phyloP scores from a whole-genome alignment of 2,329 filamentous ascomycete species.

The Aspergillus ochraceoroseus region DNA sequence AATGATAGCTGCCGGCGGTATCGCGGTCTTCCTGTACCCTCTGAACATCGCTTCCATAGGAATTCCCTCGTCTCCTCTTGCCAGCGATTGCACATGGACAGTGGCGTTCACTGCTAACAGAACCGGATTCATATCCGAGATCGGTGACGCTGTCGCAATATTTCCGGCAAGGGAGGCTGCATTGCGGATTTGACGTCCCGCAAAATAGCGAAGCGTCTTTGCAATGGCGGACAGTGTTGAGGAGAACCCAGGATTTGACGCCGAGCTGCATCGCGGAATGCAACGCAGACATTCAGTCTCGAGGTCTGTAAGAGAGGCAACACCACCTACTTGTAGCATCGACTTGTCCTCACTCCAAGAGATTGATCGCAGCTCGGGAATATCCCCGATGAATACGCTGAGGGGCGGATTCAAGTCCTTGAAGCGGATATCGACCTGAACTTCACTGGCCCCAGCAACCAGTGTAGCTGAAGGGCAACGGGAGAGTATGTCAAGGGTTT shows the following conservation, averaged over 20 bases:
- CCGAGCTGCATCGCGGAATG: slow-evolving; percentile 53
- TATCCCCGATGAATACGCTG: slow-evolving; percentile 81
- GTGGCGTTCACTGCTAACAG: slow-evolving; percentile 73
- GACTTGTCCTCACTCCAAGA: slow-evolving; percentile 52
- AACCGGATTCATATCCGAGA: slow-evolving; percentile 82
- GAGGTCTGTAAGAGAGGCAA: slow-evolving; percentile 75
- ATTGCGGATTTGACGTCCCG: slow-evolving; percentile 79
- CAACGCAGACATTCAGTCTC: slow-evolving; percentile 66
- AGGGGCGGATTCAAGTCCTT: slow-evolving; percentile 77
- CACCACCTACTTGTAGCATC: slow-evolving; percentile 54
- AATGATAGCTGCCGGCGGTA: slow-evolving; percentile 70
- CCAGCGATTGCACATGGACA: slow-evolving; percentile 64
- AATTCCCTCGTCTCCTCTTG: slow-evolving; percentile 60
- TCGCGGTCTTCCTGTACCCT: slow-evolving; percentile 71
- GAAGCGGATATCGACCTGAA: slow-evolving; percentile 90
- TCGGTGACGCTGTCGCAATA: slow-evolving; percentile 78
- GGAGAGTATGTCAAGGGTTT: slow-evolving; percentile 78
- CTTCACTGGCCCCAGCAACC: slow-evolving; percentile 83
- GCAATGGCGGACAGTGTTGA: slow-evolving; percentile 74
- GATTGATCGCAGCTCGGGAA: slow-evolving; percentile 71
- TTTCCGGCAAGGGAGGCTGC: slow-evolving; percentile 85
- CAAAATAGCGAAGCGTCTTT: slow-evolving; percentile 59
- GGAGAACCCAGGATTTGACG: slow-evolving; percentile 44
- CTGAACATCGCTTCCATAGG: slow-evolving; percentile 80
- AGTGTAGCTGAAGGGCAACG: slow-evolving; percentile 75